Evolutionary conservation across 2,329 filamentous ascomycete species (phyloP).

Genomic region (Exophiala bonariae): DNA sequence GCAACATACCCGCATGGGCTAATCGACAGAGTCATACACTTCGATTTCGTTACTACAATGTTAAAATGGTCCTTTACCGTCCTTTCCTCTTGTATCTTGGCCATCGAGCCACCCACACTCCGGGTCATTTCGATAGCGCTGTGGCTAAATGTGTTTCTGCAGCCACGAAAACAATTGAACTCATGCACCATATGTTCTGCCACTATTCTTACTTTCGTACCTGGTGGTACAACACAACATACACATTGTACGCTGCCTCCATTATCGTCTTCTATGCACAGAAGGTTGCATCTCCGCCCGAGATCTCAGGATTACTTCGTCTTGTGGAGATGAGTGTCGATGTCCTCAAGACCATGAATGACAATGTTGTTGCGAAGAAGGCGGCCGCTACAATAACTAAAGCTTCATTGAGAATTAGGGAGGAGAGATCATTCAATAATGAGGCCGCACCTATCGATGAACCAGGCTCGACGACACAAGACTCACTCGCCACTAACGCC

Average conservation of each 20-base stretch:
- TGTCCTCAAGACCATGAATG: constrained; percentile 43
- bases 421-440: background rate
- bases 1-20: constrained; percentile 41
- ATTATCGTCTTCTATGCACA: constrained; percentile 39
- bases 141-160: constrained; percentile 41
- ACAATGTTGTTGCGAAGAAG: constrained; percentile 40
- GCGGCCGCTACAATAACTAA: constrained; percentile 22
- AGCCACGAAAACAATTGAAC: constrained; percentile 40
- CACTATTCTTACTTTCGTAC: constrained; percentile 42
- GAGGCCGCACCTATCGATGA: background rate
- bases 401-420: background rate
- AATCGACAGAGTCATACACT: constrained; percentile 39
- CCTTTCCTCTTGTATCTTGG: constrained; percentile 38
- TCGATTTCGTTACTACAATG: constrained; percentile 42
- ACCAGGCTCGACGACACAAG: too few relatives aligned
- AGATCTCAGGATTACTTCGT: constrained; percentile 30
- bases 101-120: constrained; percentile 30
- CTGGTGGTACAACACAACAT: constrained; percentile 47
- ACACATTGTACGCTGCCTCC: constrained; percentile 41
- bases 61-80: constrained; percentile 43
- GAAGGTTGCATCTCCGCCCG: constrained; percentile 31
- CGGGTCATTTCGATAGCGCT: constrained; percentile 32
- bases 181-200: constrained; percentile 41
- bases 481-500: too few relatives aligned
- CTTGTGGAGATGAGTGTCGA: constrained; percentile 39